Conservation (phyloP, 352 stramenopile species). For the Globisporangium ultimum region DNA sequence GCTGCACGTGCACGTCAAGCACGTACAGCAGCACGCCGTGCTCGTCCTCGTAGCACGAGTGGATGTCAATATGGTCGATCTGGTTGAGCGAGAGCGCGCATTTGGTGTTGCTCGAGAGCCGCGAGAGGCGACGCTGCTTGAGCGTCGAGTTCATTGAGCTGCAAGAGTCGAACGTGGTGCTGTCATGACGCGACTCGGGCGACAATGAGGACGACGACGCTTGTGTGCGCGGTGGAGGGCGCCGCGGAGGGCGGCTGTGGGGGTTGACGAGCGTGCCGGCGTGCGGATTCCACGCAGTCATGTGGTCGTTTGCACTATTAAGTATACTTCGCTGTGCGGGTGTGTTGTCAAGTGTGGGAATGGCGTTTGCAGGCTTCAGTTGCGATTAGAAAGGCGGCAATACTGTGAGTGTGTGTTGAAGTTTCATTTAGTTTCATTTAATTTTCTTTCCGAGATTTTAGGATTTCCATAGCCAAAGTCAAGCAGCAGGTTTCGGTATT, state of each 20-base stretch:
- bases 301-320: no score
- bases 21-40: conserved; percentile 46
- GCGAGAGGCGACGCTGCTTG: conserved; percentile 24
- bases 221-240: background rate
- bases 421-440: background rate
- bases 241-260: no score
- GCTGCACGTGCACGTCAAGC: conserved; percentile 41
- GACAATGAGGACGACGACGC: background rate
- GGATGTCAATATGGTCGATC: conserved; percentile 50
- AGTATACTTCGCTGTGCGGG: no score
- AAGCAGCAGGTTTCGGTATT: no score
- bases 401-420: background rate
- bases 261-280: no score
- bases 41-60: conserved; percentile 27
- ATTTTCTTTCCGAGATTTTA: no score
- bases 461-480: no score
- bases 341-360: no score
- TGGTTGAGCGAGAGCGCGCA: conserved; percentile 56
- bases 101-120: conserved; percentile 48
- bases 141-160: background rate
- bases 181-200: background rate
- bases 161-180: conserved; percentile 2
- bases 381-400: background rate
- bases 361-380: background rate
- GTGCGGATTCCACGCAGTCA: no score